These are phyloP conservation scores for Austropuccinia psidii DNA, from an alignment of 1,284 basidiomycete species.

Conservation along the genomic window DNA sequence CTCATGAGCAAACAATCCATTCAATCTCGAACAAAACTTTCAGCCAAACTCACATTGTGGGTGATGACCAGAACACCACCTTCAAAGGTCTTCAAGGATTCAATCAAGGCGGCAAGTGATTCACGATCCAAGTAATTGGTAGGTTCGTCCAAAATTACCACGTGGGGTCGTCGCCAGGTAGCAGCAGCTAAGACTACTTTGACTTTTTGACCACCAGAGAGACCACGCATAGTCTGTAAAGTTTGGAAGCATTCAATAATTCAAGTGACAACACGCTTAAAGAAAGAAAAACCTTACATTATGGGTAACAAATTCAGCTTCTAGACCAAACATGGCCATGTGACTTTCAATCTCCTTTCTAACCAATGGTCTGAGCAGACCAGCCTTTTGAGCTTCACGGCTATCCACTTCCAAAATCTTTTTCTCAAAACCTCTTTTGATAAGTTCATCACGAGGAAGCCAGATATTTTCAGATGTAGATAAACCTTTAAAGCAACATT, in stretches of 20 bases:
- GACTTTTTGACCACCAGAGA: slow-evolving; percentile 98
- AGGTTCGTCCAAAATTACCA: slow-evolving; percentile 92
- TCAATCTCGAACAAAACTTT: neutral
- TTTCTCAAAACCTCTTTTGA: slow-evolving; percentile 94
- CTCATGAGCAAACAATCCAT: neutral
- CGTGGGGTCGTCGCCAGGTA: slow-evolving; percentile 94
- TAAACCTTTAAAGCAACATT: slow-evolving; percentile 72
- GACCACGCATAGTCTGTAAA: slow-evolving; percentile 67
- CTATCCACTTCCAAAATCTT: slow-evolving; percentile 89
- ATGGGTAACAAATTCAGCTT: slow-evolving; percentile 92
- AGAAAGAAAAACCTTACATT: slow-evolving; percentile 40
- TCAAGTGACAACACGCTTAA: neutral
- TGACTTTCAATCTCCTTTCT: slow-evolving; percentile 97
- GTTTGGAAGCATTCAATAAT: neutral
- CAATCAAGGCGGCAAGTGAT: slow-evolving; percentile 90
- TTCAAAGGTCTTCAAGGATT: slow-evolving; percentile 90
- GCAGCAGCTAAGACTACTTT: slow-evolving; percentile 98
- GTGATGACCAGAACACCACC: slow-evolving; percentile 95
- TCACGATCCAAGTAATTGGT: slow-evolving; percentile 93
- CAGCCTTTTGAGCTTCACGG: slow-evolving; percentile 90
- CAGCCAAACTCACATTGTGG: slow-evolving; percentile 56
- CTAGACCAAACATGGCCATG: slow-evolving; percentile 92
- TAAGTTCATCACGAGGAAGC: slow-evolving; percentile 88
- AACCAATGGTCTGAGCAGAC: slow-evolving; percentile 89
- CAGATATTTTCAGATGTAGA: slow-evolving; percentile 93